Percentiles rank a stretch among this genome's conserved stretches.
Evolutionary conservation across 78 protist species (phyloP).

Genomic region (Dictyostelium citrinum): DNA sequence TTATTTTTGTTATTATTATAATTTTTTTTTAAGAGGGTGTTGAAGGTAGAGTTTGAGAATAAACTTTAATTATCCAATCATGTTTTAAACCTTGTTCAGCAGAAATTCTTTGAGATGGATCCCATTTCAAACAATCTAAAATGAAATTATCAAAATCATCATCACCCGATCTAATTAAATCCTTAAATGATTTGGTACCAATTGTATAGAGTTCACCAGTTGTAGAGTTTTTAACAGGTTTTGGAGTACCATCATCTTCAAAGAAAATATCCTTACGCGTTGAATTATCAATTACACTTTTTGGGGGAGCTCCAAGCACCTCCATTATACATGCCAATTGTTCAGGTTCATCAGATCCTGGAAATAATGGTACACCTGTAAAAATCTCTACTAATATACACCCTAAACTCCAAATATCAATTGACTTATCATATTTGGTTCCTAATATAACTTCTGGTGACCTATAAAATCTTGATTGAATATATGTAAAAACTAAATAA

Average conservation of each 20-base stretch:
- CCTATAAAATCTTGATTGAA: slow-evolving; percentile 94
- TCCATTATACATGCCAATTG: slow-evolving; percentile 81
- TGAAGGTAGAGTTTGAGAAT: neutral
- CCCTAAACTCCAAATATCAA: slow-evolving; percentile 99
- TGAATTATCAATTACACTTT: slow-evolving; percentile 8
- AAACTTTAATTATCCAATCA: slow-evolving; percentile 18
- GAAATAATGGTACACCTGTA: slow-evolving; percentile 96
- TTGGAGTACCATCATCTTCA: slow-evolving; percentile 16
- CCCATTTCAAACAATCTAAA: slow-evolving; percentile 57
- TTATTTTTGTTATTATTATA: no score
- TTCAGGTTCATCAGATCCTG: slow-evolving; percentile 88
- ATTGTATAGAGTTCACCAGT: slow-evolving; percentile 33
- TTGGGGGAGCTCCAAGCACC: slow-evolving; percentile 72
- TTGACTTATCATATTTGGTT: slow-evolving; percentile 87
- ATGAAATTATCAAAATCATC: slow-evolving; percentile 55
- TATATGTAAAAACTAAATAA: slow-evolving; percentile 88
- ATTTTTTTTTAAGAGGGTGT: neutral
- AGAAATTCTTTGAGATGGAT: slow-evolving; percentile 29
- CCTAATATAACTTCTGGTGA: slow-evolving; percentile 97
- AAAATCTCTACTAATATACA: slow-evolving; percentile 96
- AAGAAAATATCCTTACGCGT: slow-evolving; percentile 60
- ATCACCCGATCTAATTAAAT: slow-evolving; percentile 17
- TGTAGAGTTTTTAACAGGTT: neutral
- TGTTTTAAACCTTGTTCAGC: slow-evolving; percentile 74
- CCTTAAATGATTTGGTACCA: neutral